Evolutionary conservation across 331 rosid genomes (phyloP).

Genomic region (Erythrophleum ivorense): DNA sequence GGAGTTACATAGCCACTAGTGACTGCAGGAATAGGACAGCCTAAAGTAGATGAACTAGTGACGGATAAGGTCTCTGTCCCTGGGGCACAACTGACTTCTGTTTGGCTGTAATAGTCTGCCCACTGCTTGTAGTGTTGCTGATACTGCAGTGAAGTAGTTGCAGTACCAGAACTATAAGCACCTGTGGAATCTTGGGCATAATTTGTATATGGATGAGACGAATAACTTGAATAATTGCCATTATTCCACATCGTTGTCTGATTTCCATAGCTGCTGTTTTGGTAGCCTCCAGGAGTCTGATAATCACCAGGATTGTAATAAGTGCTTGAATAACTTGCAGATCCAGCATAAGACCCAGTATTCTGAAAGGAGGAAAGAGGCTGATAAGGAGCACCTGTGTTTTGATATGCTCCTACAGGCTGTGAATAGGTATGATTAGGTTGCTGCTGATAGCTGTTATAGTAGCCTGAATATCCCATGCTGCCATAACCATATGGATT

Average conservation of each 20-base stretch:
- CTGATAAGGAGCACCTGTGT: constrained; percentile 99
- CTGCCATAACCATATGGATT: constrained; percentile 94
- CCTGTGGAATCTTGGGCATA: constrained; percentile 69
- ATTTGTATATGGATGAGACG: constrained; percentile 74
- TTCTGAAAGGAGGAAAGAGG: constrained; percentile 99
- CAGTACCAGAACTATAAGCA: constrained; percentile 70
- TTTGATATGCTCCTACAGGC: constrained; percentile 98
- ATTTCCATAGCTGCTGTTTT: constrained; percentile 76
- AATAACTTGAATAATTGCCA: constrained; percentile 75
- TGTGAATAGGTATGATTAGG: constrained; percentile 88
- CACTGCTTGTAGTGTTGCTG: constrained; percentile 89
- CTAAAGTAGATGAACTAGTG: constrained; percentile 61
- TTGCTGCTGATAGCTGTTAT: constrained; percentile 90
- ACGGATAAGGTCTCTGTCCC: constrained; percentile 92
- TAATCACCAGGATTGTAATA: constrained; percentile 99
- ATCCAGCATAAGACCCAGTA: constrained; percentile 99
- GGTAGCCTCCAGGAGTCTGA: constrained; percentile 97
- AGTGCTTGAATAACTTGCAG: constrained; percentile 99
- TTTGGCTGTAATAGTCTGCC: constrained; percentile 90
- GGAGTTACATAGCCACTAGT: constrained; percentile 63
- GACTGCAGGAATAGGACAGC: constrained; percentile 61
- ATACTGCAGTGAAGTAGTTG: constrained; percentile 66
- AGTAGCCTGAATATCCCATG: constrained; percentile 79
- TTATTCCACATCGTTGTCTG: constrained; percentile 79
- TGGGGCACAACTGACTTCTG: constrained; percentile 99